Evolutionary conservation across 2,329 filamentous ascomycete species (phyloP).

Genomic region (Fusarium sp.): DNA sequence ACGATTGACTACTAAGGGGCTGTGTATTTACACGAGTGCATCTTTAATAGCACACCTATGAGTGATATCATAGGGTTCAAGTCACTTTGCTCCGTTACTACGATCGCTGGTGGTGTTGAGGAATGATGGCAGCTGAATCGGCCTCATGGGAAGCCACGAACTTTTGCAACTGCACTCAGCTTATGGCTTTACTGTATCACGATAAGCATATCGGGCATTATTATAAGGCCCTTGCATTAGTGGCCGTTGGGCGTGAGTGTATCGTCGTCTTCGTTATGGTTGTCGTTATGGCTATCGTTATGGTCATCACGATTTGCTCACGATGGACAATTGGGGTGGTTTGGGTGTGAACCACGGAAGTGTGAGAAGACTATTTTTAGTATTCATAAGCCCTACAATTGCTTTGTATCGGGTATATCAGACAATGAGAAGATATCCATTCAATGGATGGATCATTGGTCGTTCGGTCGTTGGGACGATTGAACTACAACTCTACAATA

Average conservation of each 20-base stretch:
- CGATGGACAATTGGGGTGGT: neutral
- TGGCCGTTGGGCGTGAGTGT: neutral
- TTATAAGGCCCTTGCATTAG: neutral
- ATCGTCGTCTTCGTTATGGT: neutral
- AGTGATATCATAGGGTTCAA: neutral
- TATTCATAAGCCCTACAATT: neutral
- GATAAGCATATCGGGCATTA: neutral
- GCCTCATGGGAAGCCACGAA: neutral
- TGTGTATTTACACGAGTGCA: neutral
- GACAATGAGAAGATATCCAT: neutral
- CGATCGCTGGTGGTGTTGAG: neutral
- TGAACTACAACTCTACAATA: neutral
- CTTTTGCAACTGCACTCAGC: neutral
- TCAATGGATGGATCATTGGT: neutral
- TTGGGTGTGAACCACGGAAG: too few relatives aligned
- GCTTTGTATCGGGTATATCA: neutral
- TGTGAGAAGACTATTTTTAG: neutral
- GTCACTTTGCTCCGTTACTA: neutral
- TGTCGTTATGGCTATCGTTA: neutral
- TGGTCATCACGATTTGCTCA: neutral
- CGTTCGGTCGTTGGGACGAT: neutral
- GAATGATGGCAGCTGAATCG: too few relatives aligned
- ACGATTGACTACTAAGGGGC: constrained; percentile 5
- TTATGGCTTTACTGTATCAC: neutral
- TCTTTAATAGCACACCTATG: neutral